phyloP scores from a whole-genome alignment of 1,139 yeast species.

The Candida labiduridarum region DNA sequence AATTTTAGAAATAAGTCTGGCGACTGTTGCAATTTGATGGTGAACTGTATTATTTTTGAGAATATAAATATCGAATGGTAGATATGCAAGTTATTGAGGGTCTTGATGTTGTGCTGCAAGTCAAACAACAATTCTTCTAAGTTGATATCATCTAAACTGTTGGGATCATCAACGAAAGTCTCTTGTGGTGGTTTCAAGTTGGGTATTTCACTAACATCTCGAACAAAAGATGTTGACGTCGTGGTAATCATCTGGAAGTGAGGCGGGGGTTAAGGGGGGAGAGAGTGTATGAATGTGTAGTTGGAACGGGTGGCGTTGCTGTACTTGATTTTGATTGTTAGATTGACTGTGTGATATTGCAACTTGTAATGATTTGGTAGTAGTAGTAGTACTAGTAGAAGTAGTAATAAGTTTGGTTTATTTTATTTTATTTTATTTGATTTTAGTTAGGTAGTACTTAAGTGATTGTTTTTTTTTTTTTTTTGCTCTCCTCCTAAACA shows the following conservation, averaged over 20 bases:
- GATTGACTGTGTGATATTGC: too few species aligned
- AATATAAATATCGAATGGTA: constrained; percentile 42
- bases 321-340: too few species aligned
- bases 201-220: constrained; percentile 34
- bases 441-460: background rate
- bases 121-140: constrained; percentile 41
- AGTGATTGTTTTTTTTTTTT: background rate
- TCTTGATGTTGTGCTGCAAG: constrained; percentile 30
- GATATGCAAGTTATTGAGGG: constrained; percentile 37
- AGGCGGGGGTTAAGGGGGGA: background rate
- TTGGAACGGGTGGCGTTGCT: too few species aligned
- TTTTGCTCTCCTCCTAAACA: background rate
- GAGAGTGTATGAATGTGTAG: background rate
- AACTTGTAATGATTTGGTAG: too few species aligned
- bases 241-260: constrained; percentile 1
- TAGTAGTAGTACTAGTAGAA: too few species aligned
- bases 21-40: constrained; percentile 33
- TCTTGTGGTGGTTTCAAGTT: constrained; percentile 38
- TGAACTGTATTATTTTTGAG: constrained; percentile 32
- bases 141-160: constrained; percentile 34
- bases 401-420: too few species aligned
- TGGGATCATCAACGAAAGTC: constrained; percentile 49
- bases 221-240: constrained; percentile 10
- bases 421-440: too few species aligned
- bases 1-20: constrained; percentile 28